A percentile compares a stretch with the other conserved stretches of the same genome.
Evolutionary conservation across 495 filamentous ascomycete species (phyloP).

Genomic region (Penicillium pulvis): DNA sequence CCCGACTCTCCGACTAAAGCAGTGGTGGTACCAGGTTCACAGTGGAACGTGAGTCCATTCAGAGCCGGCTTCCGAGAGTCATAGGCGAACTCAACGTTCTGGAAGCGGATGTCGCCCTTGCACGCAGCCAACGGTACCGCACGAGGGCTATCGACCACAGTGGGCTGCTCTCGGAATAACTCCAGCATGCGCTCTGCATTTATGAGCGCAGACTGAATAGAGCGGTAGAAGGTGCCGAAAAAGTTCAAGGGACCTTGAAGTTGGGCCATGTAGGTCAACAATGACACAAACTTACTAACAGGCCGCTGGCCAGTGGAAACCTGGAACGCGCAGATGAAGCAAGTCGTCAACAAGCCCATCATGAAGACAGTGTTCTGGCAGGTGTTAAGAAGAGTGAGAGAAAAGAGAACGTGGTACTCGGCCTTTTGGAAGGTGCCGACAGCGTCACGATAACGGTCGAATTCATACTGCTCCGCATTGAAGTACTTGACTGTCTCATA

Average conservation of each 20-base stretch:
- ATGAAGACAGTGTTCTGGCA: slow-evolving; percentile 94
- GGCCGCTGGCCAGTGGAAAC: slow-evolving; percentile 69
- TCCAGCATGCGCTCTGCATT: slow-evolving; percentile 94
- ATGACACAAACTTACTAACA: slow-evolving; percentile 77
- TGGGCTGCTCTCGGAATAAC: slow-evolving; percentile 91
- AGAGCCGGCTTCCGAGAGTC: slow-evolving; percentile 86
- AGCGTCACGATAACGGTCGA: slow-evolving; percentile 77
- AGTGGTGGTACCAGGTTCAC: slow-evolving; percentile 86
- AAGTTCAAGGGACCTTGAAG: slow-evolving; percentile 93
- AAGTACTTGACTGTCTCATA: slow-evolving; percentile 99
- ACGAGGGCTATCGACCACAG: slow-evolving; percentile 70
- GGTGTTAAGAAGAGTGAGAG: slow-evolving; percentile 90
- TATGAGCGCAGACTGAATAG: slow-evolving; percentile 95
- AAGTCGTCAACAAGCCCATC: slow-evolving; percentile 77
- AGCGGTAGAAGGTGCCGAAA: slow-evolving; percentile 97
- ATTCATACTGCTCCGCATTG: slow-evolving; percentile 94
- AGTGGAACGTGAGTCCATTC: slow-evolving; percentile 77
- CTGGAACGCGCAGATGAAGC: slow-evolving; percentile 88
- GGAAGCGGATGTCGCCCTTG: slow-evolving; percentile 80
- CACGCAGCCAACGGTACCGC: slow-evolving; percentile 61
- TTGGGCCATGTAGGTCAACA: slow-evolving; percentile 90
- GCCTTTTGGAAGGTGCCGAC: slow-evolving; percentile 81
- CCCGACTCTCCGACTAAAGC: slow-evolving; percentile 95
- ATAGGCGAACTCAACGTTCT: slow-evolving; percentile 88
- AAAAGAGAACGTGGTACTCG: slow-evolving; percentile 85